These are phyloP conservation scores for Nakazawaea ishiwadae DNA, from an alignment of 805 yeast genomes.

Conservation along the genomic window DNA sequence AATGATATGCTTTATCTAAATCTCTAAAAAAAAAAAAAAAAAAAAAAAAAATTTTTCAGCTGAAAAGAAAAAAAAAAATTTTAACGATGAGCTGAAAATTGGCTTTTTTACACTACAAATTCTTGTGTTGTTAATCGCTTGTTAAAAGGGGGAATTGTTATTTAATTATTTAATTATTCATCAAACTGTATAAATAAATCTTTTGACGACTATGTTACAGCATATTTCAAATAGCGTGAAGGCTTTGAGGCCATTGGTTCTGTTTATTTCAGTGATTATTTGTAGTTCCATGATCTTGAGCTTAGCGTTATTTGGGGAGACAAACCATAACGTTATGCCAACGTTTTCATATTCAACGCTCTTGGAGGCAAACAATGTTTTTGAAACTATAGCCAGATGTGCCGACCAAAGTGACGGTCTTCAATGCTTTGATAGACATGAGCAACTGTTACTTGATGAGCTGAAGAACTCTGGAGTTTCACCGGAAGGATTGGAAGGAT, in stretches of 20 bases:
- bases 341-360: background rate
- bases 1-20: background rate
- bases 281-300: no score
- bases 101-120: no score
- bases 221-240: no score
- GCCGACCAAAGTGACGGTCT: constrained; percentile 1
- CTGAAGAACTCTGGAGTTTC: constrained; percentile 1
- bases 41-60: constrained; percentile 12
- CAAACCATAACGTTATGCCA: no score
- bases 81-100: background rate
- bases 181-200: no score
- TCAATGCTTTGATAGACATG: background rate
- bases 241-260: no score
- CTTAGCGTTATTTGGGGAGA: no score
- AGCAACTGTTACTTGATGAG: background rate
- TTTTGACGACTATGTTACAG: no score
- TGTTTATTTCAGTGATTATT: no score
- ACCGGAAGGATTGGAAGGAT: constrained; percentile 10
- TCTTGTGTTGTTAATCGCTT: no score
- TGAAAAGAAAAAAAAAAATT: constrained; percentile 10
- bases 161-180: no score
- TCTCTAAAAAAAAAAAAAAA: constrained; percentile 8
- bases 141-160: no score
- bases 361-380: background rate
- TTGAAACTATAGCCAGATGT: background rate